Evolutionary conservation across 208 protist species (phyloP).

Genomic region (Herpetomonas tarakana): DNA sequence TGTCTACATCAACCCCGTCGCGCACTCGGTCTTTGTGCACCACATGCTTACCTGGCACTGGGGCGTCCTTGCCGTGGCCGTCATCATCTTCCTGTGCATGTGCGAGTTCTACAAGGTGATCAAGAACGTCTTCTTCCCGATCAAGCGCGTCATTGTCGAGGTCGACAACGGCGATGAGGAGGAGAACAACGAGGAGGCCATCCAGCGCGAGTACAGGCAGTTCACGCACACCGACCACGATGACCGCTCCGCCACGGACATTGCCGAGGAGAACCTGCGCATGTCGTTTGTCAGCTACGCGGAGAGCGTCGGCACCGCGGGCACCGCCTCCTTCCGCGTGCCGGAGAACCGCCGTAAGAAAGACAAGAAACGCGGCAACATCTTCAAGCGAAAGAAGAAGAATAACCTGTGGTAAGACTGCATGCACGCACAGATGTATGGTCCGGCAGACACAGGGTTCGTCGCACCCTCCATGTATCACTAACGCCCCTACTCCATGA

Average conservation of each 20-base stretch:
- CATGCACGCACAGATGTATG: neutral
- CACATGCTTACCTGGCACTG: conserved; percentile 86
- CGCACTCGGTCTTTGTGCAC: conserved; percentile 70
- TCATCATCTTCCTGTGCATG: conserved; percentile 48
- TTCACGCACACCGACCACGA: conserved; percentile 52
- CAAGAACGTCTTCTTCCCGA: conserved; percentile 82
- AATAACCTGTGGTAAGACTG: conserved; percentile 18
- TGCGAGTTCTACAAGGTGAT: conserved; percentile 84
- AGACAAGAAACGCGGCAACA: conserved; percentile 5
- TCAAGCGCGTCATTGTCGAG: conserved; percentile 28
- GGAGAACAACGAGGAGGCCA: conserved; percentile 30
- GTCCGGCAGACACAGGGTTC: neutral
- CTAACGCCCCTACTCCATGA: too few relatives aligned
- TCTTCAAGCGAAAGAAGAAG: conserved; percentile 29
- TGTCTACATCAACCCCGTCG: conserved; percentile 72
- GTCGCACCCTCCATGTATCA: too few relatives aligned
- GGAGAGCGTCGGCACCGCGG: conserved; percentile 50
- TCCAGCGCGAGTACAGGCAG: conserved; percentile 57
- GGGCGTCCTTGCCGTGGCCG: conserved; percentile 52
- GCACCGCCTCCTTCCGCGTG: conserved; percentile 52
- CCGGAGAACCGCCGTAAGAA: conserved; percentile 6
- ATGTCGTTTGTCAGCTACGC: conserved; percentile 80
- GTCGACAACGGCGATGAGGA: conserved; percentile 27
- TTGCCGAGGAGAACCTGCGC: conserved; percentile 80
- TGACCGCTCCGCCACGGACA: conserved; percentile 48